phyloP scores from a whole-genome alignment of 1,284 basidiomycete genomes.

The Sparassis latifolia region DNA sequence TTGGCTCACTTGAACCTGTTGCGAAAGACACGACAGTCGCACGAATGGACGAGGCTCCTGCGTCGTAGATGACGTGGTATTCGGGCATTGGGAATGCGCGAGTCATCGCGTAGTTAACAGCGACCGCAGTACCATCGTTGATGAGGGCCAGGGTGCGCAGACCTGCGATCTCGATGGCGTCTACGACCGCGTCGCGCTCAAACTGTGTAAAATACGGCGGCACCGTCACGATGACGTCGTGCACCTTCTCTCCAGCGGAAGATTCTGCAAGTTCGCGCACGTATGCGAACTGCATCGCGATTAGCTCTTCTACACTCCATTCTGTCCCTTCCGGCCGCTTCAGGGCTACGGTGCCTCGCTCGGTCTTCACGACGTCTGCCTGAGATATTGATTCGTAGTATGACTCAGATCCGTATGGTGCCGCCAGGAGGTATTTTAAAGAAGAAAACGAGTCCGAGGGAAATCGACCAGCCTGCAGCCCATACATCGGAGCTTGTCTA shows the following conservation, averaged over 20 bases:
- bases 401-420: constrained; percentile 57
- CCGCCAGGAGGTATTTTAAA: constrained; percentile 84
- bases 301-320: constrained; percentile 86
- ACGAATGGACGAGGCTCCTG: constrained; percentile 82
- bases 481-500: not conserved
- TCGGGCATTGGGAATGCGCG: constrained; percentile 79
- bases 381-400: constrained; percentile 67
- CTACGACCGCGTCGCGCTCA: constrained; percentile 83
- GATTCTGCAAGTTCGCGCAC: constrained; percentile 84
- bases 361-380: constrained; percentile 49
- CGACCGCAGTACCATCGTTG: constrained; percentile 90
- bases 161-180: constrained; percentile 89
- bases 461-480: constrained; percentile 76
- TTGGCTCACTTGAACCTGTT: constrained; percentile 40
- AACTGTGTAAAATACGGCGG: constrained; percentile 85
- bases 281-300: constrained; percentile 93
- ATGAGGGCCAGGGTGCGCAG: constrained; percentile 80
- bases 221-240: constrained; percentile 81
- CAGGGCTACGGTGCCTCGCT: constrained; percentile 54
- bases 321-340: constrained; percentile 54
- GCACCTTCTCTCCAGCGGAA: constrained; percentile 69
- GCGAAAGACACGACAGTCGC: constrained; percentile 85
- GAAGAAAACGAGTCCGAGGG: constrained; percentile 85
- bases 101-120: constrained; percentile 96
- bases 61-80: constrained; percentile 91